Evolutionary conservation across 106 monocot species (phyloP).

Genomic region (Dendrobium catenatum): DNA sequence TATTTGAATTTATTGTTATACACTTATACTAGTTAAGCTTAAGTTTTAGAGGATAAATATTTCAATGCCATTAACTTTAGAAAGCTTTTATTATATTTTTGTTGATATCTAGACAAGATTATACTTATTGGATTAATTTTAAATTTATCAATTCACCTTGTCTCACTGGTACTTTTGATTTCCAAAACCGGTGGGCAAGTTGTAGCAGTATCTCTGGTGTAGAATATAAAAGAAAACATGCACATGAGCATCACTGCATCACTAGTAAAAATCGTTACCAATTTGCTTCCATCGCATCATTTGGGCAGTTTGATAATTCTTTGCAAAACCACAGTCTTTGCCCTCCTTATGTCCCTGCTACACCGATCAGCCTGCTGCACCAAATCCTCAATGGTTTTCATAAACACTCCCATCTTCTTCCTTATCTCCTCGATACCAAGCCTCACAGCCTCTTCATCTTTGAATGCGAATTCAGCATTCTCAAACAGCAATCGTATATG

Average conservation of each 20-base stretch:
- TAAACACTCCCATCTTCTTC: constrained; percentile 55
- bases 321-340: constrained; percentile 57
- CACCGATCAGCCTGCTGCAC: constrained; percentile 55
- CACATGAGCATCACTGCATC: background rate
- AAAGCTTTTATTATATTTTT: no score
- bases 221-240: background rate
- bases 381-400: constrained; percentile 50
- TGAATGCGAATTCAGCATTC: constrained; percentile 37
- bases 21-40: no score
- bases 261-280: background rate
- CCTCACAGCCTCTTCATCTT: constrained; percentile 52
- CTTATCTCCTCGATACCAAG: constrained; percentile 58
- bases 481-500: constrained; percentile 34
- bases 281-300: background rate
- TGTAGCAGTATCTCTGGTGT: background rate
- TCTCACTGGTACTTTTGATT: background rate
- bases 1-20: no score
- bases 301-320: constrained; percentile 24
- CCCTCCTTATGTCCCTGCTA: constrained; percentile 46
- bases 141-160: background rate
- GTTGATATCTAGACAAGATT: background rate
- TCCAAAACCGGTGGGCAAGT: background rate
- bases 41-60: no score
- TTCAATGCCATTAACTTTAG: no score
- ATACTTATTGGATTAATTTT: background rate